These are phyloP conservation scores for Coccomyxa sp. DNA, from an alignment of 139 green algal species.

Conservation along the genomic window DNA sequence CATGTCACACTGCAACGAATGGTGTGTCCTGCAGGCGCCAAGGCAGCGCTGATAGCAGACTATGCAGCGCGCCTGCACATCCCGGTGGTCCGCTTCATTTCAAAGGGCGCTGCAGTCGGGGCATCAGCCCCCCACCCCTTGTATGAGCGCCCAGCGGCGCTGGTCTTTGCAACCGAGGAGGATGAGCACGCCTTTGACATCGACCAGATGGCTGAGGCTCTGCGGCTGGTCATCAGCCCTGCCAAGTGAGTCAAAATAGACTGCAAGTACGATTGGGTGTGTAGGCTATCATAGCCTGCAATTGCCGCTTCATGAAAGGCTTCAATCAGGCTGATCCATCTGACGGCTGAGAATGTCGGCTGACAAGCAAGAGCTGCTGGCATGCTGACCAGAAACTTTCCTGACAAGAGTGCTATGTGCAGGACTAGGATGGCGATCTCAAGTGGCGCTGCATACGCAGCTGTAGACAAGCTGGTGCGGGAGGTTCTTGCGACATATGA, in stretches of 20 bases:
- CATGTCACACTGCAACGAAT: not conserved
- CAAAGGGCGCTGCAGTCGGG: not conserved
- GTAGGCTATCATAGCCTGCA: not conserved
- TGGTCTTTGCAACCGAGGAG: not conserved
- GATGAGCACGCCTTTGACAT: not conserved
- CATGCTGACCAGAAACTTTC: not conserved
- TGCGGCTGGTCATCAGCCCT: not conserved
- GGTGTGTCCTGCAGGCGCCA: not conserved
- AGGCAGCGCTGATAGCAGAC: slow-evolving; percentile 1
- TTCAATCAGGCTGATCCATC: too few relatives aligned
- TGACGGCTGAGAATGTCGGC: too few relatives aligned
- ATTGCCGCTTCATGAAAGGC: not conserved
- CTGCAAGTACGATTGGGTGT: not conserved
- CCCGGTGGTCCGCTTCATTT: slow-evolving; percentile 1
- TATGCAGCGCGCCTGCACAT: not conserved
- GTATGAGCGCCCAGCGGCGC: not conserved
- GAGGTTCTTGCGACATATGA: not conserved
- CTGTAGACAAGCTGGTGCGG: not conserved
- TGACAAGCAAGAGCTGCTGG: not conserved
- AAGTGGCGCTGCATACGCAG: not conserved
- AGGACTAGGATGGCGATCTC: not conserved
- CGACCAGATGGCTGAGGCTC: not conserved
- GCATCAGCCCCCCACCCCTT: not conserved
- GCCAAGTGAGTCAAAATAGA: not conserved
- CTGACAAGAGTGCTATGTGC: not conserved